Evolutionary conservation across 148 eudicot genomes (phyloP), one percentile per base, ranked within the genome.

Genomic region (Fallopia convolvulus): DNA sequence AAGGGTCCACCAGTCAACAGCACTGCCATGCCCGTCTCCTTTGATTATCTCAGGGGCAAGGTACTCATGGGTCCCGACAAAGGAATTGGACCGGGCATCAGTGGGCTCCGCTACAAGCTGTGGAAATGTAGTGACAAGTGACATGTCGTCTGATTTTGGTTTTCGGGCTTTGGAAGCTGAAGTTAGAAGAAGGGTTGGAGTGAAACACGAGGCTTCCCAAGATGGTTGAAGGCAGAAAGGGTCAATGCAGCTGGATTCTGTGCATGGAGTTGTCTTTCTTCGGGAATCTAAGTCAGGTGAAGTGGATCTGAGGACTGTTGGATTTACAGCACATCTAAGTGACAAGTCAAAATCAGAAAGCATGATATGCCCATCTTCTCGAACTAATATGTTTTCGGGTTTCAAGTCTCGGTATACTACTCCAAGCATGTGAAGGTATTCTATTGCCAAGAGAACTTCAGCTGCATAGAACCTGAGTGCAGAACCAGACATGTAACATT

Each of bases 321-420:
- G 93, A 50, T 80, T 89, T n/a, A 85, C 90, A 50, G 82, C 79
- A 81, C 93, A 87, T 80, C 87, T 83, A 8, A 92, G 84, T 2
- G 94, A 92, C 81, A 92, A 83, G 78, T 92, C 94, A 42, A 92
- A 92, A 86, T 92, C 93, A 8, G 97, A 86, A 7, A 90, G 89
- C 90, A 92, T 92, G 78, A 92, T 90, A 76, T 92, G 97, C 42
- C 97, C 97, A 70, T 92, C 97, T 92, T 92, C 93, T 75, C 93
- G 83, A 68, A 92, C 91, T 74, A 92, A 78, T 40, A 92, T 74
- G 42, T 92, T 92, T 81, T 90, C 97, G 1, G 94, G 97, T 80
- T 92, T 92, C 32, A 92, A 82, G 85, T 92, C 97, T 78, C 97
- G 84, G 76, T 92, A 92, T n/a, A 92, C 88, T 47, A 92, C 89